A percentile compares a stretch with the other conserved stretches of the same genome.
Conservation (phyloP, 352 stramenopile species). For the Pelagophyceae sp. region DNA sequence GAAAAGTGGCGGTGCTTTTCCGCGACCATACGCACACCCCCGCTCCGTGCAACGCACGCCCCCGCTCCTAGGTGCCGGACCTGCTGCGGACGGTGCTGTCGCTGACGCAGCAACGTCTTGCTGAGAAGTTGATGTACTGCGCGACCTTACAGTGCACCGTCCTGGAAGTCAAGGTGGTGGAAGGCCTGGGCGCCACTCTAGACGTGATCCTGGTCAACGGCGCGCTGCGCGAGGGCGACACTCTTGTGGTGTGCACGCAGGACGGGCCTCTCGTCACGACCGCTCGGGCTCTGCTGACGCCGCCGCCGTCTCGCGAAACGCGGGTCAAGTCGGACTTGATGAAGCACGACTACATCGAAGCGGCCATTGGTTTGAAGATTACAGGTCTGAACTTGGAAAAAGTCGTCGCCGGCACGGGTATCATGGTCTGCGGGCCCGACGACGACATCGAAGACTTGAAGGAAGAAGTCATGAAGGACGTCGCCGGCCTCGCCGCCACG, state of each 20-base stretch:
- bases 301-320: constrained; percentile 94
- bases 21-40: too few relatives aligned
- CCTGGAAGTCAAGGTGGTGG: constrained; percentile 98
- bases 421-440: constrained; percentile 89
- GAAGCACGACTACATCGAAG: constrained; percentile 92
- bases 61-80: too few relatives aligned
- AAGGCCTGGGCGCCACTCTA: constrained; percentile 95
- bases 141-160: constrained; percentile 88
- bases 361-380: constrained; percentile 97
- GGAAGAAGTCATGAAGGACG: constrained; percentile 85
- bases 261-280: constrained; percentile 92
- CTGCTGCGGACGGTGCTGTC: constrained; percentile 27
- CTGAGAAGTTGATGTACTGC: constrained; percentile 54
- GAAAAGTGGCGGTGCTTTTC: too few relatives aligned
- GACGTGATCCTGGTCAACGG: constrained; percentile 98
- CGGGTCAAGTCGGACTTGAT: constrained; percentile 76
- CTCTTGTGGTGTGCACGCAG: constrained; percentile 94
- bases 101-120: constrained; percentile 40
- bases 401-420: constrained; percentile 91
- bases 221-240: constrained; percentile 82
- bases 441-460: constrained; percentile 97
- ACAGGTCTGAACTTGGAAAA: constrained; percentile 88
- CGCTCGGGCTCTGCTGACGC: constrained; percentile 93
- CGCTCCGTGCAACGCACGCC: constrained; percentile 88
- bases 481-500: constrained; percentile 84